Conservation (phyloP, 805 yeast genomes). For the Sugiyamaella valdiviana region DNA sequence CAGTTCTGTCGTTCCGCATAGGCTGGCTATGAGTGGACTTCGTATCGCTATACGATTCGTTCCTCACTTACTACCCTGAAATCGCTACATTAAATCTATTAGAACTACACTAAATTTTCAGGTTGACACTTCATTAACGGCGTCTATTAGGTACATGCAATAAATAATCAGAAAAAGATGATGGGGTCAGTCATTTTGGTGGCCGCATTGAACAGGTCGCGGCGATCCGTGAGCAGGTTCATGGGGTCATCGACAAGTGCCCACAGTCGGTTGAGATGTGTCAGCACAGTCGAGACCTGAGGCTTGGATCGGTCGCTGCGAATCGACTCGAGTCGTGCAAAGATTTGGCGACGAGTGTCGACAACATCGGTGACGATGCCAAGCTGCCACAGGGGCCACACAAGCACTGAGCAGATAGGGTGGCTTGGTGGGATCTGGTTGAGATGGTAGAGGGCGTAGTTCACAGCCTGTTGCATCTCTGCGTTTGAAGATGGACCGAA, state of each 20-base stretch:
- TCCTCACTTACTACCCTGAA: neutral
- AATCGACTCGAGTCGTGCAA: slow-evolving; percentile 3
- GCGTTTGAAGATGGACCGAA: slow-evolving; percentile 2
- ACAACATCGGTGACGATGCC: slow-evolving; percentile 10
- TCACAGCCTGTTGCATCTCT: neutral
- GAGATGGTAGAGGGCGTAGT: slow-evolving; percentile 8
- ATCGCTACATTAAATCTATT: neutral
- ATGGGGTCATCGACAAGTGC: neutral
- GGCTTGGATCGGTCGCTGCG: neutral
- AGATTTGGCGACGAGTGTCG: slow-evolving; percentile 2
- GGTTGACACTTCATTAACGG: too few relatives aligned
- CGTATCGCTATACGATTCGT: neutral
- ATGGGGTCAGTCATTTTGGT: neutral
- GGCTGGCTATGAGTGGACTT: too few relatives aligned
- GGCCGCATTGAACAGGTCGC: neutral
- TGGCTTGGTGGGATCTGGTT: slow-evolving; percentile 3
- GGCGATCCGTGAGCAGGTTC: neutral
- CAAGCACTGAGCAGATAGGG: slow-evolving; percentile 2
- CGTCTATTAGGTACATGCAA: neutral
- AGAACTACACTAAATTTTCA: too few relatives aligned
- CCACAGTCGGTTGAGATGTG: neutral
- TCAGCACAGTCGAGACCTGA: neutral
- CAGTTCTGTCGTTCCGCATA: too few relatives aligned
- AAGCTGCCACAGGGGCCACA: slow-evolving; percentile 18
- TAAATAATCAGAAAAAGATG: neutral